Evolutionary conservation across 176 grass and related monocot genomes (phyloP), one percentile per base, ranked within the genome.

Genomic region (Otatea glauca): DNA sequence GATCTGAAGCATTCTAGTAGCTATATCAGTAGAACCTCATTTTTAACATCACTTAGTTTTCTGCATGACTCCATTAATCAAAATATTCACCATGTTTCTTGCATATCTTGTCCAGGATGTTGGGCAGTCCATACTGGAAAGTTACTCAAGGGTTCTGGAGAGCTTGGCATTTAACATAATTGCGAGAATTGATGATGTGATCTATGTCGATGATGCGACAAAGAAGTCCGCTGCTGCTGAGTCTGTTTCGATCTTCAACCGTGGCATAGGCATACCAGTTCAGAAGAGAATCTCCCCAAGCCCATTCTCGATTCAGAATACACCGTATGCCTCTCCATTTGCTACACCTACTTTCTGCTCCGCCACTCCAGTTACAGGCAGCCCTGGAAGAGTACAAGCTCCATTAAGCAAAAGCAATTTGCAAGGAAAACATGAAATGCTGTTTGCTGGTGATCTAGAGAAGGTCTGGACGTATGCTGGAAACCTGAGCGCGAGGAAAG

Each of bases 111-210:
- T 53, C 11, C 89, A 99, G 96, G 96, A 99, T 86, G 93, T 99
- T 41, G 96, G 96, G 2, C 93, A 99, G 41, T 99, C 96, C 6
- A 99, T 99, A 75, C 92, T 99, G 42, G 96, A 99, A 75, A 99
- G 96, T 84, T 99, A 99, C 85, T 99, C 96, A 0, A 88, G 96
- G 71, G 93, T 99, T 2, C 81, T 99, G 84, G 96, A 99, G 91
- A 96, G 93, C 73, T 81, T 99, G 63, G 93, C 96, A 16, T 99
- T 99, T 67, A 99, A 99, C 74, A 96, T 95, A 65, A 91, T 94
- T 0, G 97, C 97, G 4, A 92, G 97, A 63, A 96, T 99, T 2
- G 97, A 99, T 6, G 97, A 99, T 81, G 75, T 99, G 12, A 90
- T 99, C n/a, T 99, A 91, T 78, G 91, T 96, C 27, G 92, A 96